Evolutionary conservation across 1,139 yeast genomes (phyloP), one percentile per base, ranked within the genome.

Genomic region (Ogataea hybrid): DNA sequence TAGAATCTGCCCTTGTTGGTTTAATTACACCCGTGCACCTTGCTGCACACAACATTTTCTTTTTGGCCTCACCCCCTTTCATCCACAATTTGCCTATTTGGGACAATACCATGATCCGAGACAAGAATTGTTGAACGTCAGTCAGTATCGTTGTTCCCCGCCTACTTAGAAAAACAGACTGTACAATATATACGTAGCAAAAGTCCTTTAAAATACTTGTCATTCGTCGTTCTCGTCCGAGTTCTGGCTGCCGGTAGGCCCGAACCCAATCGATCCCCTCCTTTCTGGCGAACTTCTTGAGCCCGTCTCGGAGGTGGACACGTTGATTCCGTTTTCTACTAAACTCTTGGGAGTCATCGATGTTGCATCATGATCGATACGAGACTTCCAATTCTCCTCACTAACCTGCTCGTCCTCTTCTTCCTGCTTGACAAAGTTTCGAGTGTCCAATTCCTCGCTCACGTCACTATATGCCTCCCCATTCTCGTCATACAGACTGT

Each of bases 401-500:
- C 31, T 11, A 6, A 35, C 33, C 16, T 21, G 20, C 15, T 22
- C 40, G 16, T 35, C 36, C 10, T 38, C 42, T 16, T 25, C 41
- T 10, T 33, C 42, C 28, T 28, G 35, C 16, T 37, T 29, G 10
- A 34, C 17, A 22, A 40, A 8, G 14, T 20, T 32, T 15, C 20
- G 34, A 5, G 29, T 29, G 10, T 37, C 41, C 3, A 36, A 28
- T 11, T 42, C 43, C 9, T 42, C 46, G 20, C 45, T 41, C 9
- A 25, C 28, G 14, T 44, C 52, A 22, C 49, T 46, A 25, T 44
- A 41, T 5, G 47, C 44, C 18, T 48, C 49, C 3, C 41, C 49
- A 27, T 43, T 39, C 30, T 43, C 50, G 20, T 50, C 53, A 28
- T 47, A 51, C 2, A 52, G 37, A 22, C 44, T 45, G 25, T 50